Base-by-base conservation (phyloP, 1,284 basidiomycete species). In the Kwoniella shivajii region DNA sequence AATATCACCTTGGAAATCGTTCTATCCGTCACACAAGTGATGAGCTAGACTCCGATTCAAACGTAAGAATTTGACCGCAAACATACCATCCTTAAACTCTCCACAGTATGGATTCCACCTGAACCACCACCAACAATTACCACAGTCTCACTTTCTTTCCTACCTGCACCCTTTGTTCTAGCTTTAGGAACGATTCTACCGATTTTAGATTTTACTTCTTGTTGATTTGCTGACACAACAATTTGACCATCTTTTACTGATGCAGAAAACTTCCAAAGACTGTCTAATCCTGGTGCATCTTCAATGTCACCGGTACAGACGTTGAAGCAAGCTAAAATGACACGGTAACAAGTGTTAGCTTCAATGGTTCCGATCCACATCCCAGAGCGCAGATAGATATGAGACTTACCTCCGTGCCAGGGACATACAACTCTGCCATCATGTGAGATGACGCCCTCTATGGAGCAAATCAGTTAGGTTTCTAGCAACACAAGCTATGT, bases 41-140 rank as follows among this genome's bases (percentile, higher is more conserved):
- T 31, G 9, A 38, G 26, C 39, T n/a, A n/a, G n/a, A n/a, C n/a
- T n/a, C n/a, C n/a, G n/a, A n/a, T n/a, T n/a, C n/a, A n/a, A n/a
- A n/a, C n/a, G n/a, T n/a, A n/a, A n/a, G n/a, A n/a, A n/a, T n/a
- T n/a, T n/a, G n/a, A n/a, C n/a, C n/a, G n/a, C 14, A 48, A 27
- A 64, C 75, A 50, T 59, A 88, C 88, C 83, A 92, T 88, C 60
- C 92, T 81, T 67, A 96, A 79, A 71, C 88, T 88, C 75, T 95
- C 92, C 50, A 94, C 82, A 7, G 86, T 83, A 63, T 90, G 84
- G 71, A 90, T 87, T 18, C 86, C 85, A 47, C 87, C 92, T 22
- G 89, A 84, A 20, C 92, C 92, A 41, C 92, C 92, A 33, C 90
- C 77, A 39, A 96, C 84, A 57, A 97, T 90, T 27, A 97, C 86